Percentiles rank a stretch among this genome's conserved stretches.
Evolutionary conservation across 176 grass and related monocot genomes (phyloP).

Genomic region (Ensete ventricosum): DNA sequence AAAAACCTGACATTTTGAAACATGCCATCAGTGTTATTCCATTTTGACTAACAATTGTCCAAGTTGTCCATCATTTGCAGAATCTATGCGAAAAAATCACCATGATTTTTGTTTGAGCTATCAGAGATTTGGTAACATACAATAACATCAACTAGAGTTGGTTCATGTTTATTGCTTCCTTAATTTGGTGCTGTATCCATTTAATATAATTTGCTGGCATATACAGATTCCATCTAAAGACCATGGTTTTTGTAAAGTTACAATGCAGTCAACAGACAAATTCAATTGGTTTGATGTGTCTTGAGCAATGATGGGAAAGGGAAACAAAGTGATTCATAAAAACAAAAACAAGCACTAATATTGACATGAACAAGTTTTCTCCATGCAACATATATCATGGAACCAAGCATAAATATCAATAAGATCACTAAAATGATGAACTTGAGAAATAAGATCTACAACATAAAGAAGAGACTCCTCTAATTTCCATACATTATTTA

Average conservation of each 20-base stretch:
- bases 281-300: not conserved
- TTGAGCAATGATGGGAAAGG: not conserved
- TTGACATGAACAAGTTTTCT: not conserved
- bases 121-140: too few species aligned
- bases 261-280: not conserved
- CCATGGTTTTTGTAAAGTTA: not conserved
- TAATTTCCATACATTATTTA: not conserved
- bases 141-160: not conserved
- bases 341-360: not conserved
- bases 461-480: not conserved
- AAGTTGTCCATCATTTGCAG: too few species aligned
- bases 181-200: not conserved
- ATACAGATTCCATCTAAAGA: not conserved
- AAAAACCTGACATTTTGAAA: too few species aligned
- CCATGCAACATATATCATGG: not conserved
- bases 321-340: not conserved
- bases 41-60: too few species aligned
- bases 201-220: not conserved
- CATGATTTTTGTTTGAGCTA: too few species aligned
- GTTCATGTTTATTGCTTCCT: too few species aligned
- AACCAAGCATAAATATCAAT: not conserved
- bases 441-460: not conserved
- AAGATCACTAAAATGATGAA: not conserved
- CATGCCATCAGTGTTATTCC: too few species aligned
- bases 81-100: not conserved